Evolutionary conservation across 208 protist genomes (phyloP).

Genomic region (Crithidia expoeki): DNA sequence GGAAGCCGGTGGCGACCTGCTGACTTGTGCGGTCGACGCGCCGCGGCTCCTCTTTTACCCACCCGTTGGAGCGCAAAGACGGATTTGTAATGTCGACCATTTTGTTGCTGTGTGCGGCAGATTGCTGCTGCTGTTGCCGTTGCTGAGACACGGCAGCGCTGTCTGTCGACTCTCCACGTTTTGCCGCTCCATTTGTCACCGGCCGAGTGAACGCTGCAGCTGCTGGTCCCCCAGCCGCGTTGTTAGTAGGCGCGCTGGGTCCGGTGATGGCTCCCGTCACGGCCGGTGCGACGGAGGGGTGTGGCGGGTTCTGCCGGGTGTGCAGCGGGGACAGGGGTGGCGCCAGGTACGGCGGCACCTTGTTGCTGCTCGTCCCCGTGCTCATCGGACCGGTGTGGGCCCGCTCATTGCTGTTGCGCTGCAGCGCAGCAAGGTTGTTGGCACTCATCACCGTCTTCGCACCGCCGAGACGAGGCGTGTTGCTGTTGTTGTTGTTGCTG

Average conservation of each 20-base stretch:
- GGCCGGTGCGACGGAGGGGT: background rate
- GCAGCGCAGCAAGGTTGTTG: conserved; percentile 23
- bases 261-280: conserved; percentile 1
- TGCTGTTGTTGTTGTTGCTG: too few relatives aligned
- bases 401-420: conserved; percentile 7
- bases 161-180: conserved; percentile 11
- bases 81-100: background rate
- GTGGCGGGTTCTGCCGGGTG: conserved; percentile 1
- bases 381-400: conserved; percentile 1
- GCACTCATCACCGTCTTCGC: conserved; percentile 25
- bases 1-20: conserved; percentile 27
- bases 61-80: conserved; percentile 21
- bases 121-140: too few relatives aligned
- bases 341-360: conserved; percentile 24
- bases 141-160: background rate
- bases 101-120: background rate
- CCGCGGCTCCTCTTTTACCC: conserved; percentile 40
- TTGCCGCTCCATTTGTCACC: conserved; percentile 1
- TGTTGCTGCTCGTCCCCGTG: conserved; percentile 13
- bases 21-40: conserved; percentile 21
- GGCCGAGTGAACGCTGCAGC: background rate
- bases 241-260: background rate
- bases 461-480: background rate
- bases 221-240: background rate
- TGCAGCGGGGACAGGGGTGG: conserved; percentile 28